Percentiles rank a stretch among this genome's conserved stretches.
Conservation (phyloP, 495 filamentous ascomycete species). For the Rhypophila decipiens region DNA sequence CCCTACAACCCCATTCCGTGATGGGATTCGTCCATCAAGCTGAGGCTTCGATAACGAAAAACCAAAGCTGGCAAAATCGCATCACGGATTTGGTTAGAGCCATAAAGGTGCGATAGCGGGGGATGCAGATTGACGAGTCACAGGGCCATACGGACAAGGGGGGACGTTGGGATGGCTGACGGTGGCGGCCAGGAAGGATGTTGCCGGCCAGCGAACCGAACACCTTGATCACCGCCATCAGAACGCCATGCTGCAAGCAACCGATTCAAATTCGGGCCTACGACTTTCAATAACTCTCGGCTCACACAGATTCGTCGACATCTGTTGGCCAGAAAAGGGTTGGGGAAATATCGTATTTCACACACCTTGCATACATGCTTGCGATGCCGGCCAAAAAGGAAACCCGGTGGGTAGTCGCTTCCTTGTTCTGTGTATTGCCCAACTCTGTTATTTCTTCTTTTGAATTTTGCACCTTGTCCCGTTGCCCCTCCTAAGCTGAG, state of each 20-base stretch:
- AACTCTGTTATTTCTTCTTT: too few species aligned
- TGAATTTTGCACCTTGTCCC: too few species aligned
- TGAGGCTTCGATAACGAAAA: slow-evolving; percentile 1
- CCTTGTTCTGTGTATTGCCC: too few species aligned
- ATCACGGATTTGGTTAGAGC: neutral
- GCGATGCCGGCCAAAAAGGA: too few species aligned
- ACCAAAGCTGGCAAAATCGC: neutral
- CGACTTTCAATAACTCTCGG: slow-evolving; percentile 5
- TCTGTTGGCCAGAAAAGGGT: neutral
- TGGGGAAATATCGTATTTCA: neutral
- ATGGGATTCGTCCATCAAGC: neutral
- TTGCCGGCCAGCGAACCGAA: slow-evolving; percentile 7
- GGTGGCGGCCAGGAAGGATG: too few species aligned
- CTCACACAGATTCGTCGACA: neutral
- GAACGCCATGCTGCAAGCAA: slow-evolving; percentile 16
- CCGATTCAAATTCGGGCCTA: slow-evolving; percentile 22
- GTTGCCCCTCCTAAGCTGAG: too few species aligned
- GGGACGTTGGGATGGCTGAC: too few species aligned
- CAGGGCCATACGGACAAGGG: too few species aligned
- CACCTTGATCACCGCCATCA: slow-evolving; percentile 8
- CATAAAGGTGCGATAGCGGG: neutral
- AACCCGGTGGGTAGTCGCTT: too few species aligned
- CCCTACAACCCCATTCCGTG: neutral
- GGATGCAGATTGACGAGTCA: neutral
- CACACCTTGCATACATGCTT: neutral